Evolutionary conservation across 2,329 filamentous ascomycete genomes (phyloP).

Genomic region (Exophiala mesophila): DNA sequence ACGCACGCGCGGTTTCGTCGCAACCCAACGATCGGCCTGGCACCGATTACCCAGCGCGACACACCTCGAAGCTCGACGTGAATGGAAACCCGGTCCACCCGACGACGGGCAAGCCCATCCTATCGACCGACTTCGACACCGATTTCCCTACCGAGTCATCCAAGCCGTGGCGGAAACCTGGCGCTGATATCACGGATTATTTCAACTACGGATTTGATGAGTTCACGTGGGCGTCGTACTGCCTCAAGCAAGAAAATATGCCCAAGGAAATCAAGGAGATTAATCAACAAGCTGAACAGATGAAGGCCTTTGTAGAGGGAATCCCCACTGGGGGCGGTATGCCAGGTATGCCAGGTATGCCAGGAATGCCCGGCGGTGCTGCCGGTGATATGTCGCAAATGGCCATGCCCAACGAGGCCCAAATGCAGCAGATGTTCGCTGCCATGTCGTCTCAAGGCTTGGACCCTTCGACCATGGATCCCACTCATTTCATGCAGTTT

Average conservation of each 20-base stretch:
- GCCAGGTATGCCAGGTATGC: slow-evolving; percentile 44
- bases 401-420: slow-evolving; percentile 26
- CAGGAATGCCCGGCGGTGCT: slow-evolving; percentile 30
- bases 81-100: slow-evolving; percentile 77
- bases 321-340: slow-evolving; percentile 39
- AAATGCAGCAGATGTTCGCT: slow-evolving; percentile 54
- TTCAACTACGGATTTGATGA: slow-evolving; percentile 68
- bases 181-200: slow-evolving; percentile 86
- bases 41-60: slow-evolving; percentile 61
- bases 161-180: slow-evolving; percentile 92
- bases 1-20: slow-evolving; percentile 28
- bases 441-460: slow-evolving; percentile 52
- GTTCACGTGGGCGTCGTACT: slow-evolving; percentile 84
- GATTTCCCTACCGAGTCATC: slow-evolving; percentile 67
- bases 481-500: slow-evolving; percentile 52
- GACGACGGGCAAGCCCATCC: slow-evolving; percentile 69
- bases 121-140: slow-evolving; percentile 71
- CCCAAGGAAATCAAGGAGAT: slow-evolving; percentile 73
- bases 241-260: slow-evolving; percentile 77
- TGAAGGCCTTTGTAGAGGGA: slow-evolving; percentile 54
- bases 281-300: slow-evolving; percentile 63
- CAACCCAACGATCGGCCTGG: slow-evolving; percentile 45
- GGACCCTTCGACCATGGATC: slow-evolving; percentile 51
- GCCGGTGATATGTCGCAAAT: slow-evolving; percentile 43
- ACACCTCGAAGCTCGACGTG: slow-evolving; percentile 71